These are phyloP conservation scores for Acanthochlamys bracteata DNA, from an alignment of 106 monocot species.

Conservation along the genomic window DNA sequence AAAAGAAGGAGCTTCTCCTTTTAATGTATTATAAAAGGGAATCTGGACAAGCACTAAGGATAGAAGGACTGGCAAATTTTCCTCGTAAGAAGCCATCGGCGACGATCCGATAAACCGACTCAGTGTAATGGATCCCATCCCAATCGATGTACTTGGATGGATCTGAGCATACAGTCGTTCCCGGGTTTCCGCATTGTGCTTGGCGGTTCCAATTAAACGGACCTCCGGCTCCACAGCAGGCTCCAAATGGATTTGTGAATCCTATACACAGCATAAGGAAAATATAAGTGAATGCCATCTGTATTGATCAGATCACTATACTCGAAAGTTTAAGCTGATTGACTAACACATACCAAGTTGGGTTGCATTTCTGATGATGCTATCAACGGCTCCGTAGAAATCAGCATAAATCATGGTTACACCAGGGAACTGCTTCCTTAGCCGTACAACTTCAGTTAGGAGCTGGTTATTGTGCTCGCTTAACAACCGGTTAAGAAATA, in stretches of 20 bases:
- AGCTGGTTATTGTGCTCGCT: conserved; percentile 24
- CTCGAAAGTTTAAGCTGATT: too few species aligned
- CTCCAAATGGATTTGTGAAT: conserved; percentile 17
- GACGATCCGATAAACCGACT: conserved; percentile 23
- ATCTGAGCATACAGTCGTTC: conserved; percentile 15
- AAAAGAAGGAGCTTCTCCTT: too few species aligned
- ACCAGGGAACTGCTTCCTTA: conserved; percentile 4
- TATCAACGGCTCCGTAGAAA: conserved; percentile 11
- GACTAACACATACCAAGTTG: not conserved
- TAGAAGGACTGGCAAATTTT: too few species aligned
- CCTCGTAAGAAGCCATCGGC: conserved; percentile 17
- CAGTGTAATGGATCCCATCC: conserved; percentile 39
- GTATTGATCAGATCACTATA: too few species aligned
- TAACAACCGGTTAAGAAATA: conserved; percentile 16
- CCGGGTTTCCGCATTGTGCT: conserved; percentile 12
- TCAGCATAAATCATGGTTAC: conserved; percentile 9
- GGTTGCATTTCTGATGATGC: not conserved
- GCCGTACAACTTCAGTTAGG: not conserved
- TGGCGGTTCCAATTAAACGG: conserved; percentile 16
- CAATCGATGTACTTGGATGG: conserved; percentile 25
- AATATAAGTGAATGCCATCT: too few species aligned
- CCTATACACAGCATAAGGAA: conserved; percentile 17
- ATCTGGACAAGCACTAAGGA: too few species aligned
- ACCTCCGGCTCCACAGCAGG: conserved; percentile 49
- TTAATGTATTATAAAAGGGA: too few species aligned